Base-by-base conservation (phyloP, 305 asterid species). In the Plantago lanceolata region DNA sequence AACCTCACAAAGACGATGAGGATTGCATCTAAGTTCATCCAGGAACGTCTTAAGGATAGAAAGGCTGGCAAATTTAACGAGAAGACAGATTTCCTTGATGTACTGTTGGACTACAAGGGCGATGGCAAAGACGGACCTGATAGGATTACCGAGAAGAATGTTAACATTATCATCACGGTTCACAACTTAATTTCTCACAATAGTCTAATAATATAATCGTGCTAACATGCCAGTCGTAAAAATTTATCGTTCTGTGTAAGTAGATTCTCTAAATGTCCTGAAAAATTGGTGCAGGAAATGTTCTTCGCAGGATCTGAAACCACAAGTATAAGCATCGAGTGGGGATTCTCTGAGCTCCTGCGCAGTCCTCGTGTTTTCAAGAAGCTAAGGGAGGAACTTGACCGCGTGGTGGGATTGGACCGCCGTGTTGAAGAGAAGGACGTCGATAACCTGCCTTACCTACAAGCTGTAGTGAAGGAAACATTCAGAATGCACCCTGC, bases 241-340 rank as follows among this genome's bases (percentile, higher is more conserved):
- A 24, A 24, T 24, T 24, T 24, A 24, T 24, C 28, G 28, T 24
- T 24, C 28, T 1, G 28, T 24, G 58, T 3, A 26, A 17, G 5
- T 6, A 20, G 24, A 21, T 19, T 35, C 51, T 35, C 21, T 12
- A 49, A 28, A 63, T 50, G 13, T 50, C 21, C 21, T 16, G 19
- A 52, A 13, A 31, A 20, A 48, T 6, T 21, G 6, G 19, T 71
- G 15, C 54, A 83, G 94, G 90, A 85, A 72, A 78, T 85, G 82
- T 83, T 83, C 68, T 73, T 81, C 16, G 90, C 91, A 0, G 89
- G 90, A 8, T 75, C 91, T 5, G 89, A 86, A 21, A 86, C 89
- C 0, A 79, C 84, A 0, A 81, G 82, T 31, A 78, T 73, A 50
- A 86, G 80, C 64, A 75, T 84, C 7, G 88, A 86, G 20, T 86